Evolutionary conservation across 306 rosid species (phyloP).

Genomic region (Inga leiocalycina): DNA sequence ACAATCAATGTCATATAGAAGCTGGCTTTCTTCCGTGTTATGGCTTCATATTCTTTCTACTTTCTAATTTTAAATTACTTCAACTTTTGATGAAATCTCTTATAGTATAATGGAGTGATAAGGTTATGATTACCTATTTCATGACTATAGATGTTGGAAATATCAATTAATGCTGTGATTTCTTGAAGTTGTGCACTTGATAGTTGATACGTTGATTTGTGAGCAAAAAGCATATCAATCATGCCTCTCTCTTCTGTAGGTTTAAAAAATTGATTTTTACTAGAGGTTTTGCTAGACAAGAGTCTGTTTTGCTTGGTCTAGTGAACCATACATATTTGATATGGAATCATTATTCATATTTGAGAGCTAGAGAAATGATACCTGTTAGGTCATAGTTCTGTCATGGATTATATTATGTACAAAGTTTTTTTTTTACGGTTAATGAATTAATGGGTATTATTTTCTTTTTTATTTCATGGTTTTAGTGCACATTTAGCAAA

Average conservation of each 20-base stretch:
- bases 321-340: not conserved
- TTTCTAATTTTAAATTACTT: not conserved
- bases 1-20: constrained; percentile 25
- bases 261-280: not conserved
- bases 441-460: not conserved
- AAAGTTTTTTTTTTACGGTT: not conserved
- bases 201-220: not conserved
- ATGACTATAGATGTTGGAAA: not conserved
- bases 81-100: too few relatives aligned
- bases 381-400: not conserved
- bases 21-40: constrained; percentile 12
- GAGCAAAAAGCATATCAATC: constrained; percentile 14
- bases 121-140: not conserved
- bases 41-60: constrained; percentile 30
- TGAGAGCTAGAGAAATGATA: not conserved
- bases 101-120: too few relatives aligned
- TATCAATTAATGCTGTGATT: not conserved
- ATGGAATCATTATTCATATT: not conserved
- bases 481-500: not conserved
- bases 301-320: not conserved
- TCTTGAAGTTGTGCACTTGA: constrained; percentile 6
- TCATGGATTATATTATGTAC: not conserved
- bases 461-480: not conserved
- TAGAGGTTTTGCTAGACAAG: not conserved
- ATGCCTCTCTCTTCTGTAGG: not conserved